Evolutionary conservation across 164 flowering plant species (phyloP).

Genomic region (Piper betle): DNA sequence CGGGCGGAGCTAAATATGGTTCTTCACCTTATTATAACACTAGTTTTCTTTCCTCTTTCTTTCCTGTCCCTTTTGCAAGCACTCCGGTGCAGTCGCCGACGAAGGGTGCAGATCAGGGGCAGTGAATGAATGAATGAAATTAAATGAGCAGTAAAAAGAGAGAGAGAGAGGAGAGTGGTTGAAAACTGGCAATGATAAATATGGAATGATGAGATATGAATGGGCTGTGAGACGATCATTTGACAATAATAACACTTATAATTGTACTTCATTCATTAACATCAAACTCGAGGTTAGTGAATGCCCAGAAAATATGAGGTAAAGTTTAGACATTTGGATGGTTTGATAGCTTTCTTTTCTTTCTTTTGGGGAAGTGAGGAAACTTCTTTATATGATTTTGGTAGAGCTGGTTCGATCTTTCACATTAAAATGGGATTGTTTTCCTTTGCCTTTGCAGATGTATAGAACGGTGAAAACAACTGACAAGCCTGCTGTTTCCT

Average conservation of each 20-base stretch:
- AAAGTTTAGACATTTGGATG: not conserved
- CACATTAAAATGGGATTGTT: constrained; percentile 5
- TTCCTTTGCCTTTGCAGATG: constrained; percentile 42
- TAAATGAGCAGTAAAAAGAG: constrained; percentile 12
- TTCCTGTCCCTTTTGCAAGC: constrained; percentile 6
- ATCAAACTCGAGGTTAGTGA: constrained; percentile 36
- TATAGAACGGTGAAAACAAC: constrained; percentile 77
- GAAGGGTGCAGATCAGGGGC: constrained; percentile 7
- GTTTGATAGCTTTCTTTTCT: constrained; percentile 1
- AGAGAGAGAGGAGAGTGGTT: constrained; percentile 17
- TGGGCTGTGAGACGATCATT: constrained; percentile 31
- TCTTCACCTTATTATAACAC: no score
- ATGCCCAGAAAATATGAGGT: constrained; percentile 3
- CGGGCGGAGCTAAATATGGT: no score
- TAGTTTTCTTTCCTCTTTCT: no score
- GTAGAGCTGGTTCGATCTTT: not conserved
- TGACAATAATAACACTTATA: constrained; percentile 37
- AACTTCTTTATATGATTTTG: not conserved
- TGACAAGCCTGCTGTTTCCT: constrained; percentile 67
- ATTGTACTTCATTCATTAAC: constrained; percentile 28
- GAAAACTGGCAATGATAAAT: not conserved
- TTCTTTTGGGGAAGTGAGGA: not conserved
- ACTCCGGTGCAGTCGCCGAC: constrained; percentile 32
- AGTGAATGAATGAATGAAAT: constrained; percentile 15
- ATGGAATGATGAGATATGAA: constrained; percentile 4